Evolutionary conservation across 2,329 filamentous ascomycete species (phyloP), one percentile per base, ranked within the genome.

Genomic region (Amauroascus niger): DNA sequence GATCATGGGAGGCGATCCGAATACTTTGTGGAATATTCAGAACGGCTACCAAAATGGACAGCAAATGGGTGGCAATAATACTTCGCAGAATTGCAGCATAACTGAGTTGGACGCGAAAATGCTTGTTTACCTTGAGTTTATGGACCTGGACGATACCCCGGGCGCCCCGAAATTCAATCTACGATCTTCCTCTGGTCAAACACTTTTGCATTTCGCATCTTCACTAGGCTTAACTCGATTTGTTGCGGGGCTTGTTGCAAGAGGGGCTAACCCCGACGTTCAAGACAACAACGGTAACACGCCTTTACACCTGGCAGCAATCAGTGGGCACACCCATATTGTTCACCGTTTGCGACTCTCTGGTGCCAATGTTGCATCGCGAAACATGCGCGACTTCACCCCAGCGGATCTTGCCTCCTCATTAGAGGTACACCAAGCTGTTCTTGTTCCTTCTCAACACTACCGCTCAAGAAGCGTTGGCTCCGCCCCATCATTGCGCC

Each of bases 231-330:
- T 88, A 60, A 79, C 83, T 58, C 80, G 86, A 45, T 84, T 94
- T 58, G 86, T 86, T 48, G 86, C 86, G 11, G 87, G 83, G 28
- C 76, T 94, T 24, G 73, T 94, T 18, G 85, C 83, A 8, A 79
- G 87, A 58, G 86, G 87, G n/a, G 87, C 87, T 18, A 84, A 86
- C 63, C 81, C 84, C 0, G 83, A 91, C 62, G 74, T 82, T 35
- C 79, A 82, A 53, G 88, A 95, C 65, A 84, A 82, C 58, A 84
- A 85, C 48, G 88, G 88, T 20, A 91, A 88, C 68, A 88, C 87
- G 3, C 82, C 88, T 13, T 78, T 94, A 72, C 87, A 94, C 67
- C 79, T 91, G 64, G 88, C 88, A 18, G 83, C 86, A 24, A 78
- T 94, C 63, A 84, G 86, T 67, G 81, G 84, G 57, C 83, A 89